Evolutionary conservation across 2,329 filamentous ascomycete genomes (phyloP).

Genomic region (Apiospora aurea): DNA sequence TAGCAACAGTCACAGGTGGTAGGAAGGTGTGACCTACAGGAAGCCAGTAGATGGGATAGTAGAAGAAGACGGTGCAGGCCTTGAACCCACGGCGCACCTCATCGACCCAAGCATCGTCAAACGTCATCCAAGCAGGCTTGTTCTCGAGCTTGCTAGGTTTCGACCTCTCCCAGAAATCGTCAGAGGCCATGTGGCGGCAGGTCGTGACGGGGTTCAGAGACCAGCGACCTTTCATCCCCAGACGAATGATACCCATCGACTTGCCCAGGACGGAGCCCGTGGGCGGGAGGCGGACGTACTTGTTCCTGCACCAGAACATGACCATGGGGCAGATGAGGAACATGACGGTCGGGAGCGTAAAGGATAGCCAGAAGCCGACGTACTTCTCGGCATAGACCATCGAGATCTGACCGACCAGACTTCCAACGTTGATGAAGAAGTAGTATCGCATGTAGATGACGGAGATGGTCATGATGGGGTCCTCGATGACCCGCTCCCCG

Average conservation of each 20-base stretch:
- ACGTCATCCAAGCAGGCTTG: conserved; percentile 76
- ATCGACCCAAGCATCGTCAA: conserved; percentile 84
- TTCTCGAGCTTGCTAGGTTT: conserved; percentile 70
- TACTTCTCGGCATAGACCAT: conserved; percentile 80
- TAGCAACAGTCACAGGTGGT: background rate
- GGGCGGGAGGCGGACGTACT: conserved; percentile 66
- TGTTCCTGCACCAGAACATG: conserved; percentile 64
- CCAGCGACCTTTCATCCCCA: conserved; percentile 70
- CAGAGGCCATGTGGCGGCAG: conserved; percentile 42
- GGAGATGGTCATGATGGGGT: conserved; percentile 63
- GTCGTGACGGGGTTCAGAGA: conserved; percentile 62
- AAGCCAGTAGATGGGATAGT: conserved; percentile 70
- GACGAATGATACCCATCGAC: conserved; percentile 65
- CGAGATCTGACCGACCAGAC: conserved; percentile 64
- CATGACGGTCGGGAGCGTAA: conserved; percentile 69
- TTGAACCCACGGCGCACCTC: conserved; percentile 74
- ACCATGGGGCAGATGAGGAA: conserved; percentile 69
- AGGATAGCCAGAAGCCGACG: conserved; percentile 77
- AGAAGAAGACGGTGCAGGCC: conserved; percentile 75
- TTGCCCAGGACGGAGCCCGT: conserved; percentile 52
- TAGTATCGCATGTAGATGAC: conserved; percentile 71
- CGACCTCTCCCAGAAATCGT: conserved; percentile 70
- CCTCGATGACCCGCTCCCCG: conserved; percentile 66
- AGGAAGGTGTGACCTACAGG: conserved; percentile 30
- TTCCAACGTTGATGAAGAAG: conserved; percentile 73